Evolutionary conservation across 352 stramenopile genomes (phyloP), one percentile per base, ranked within the genome.

Genomic region (Phytophthora sojae): DNA sequence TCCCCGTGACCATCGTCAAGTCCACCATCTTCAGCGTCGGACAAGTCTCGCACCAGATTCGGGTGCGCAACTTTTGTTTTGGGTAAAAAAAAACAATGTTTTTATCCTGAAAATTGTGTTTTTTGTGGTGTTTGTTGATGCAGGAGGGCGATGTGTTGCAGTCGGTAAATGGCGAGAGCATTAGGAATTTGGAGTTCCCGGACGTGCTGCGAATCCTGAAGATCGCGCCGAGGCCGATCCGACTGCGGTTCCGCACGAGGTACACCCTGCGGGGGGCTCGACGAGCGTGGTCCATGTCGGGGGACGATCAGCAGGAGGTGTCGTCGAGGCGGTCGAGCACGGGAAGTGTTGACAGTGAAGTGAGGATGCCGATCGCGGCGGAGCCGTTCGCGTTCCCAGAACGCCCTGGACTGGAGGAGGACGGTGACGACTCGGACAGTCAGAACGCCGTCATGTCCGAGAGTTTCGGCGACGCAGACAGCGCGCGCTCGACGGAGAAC

Each of bases 381-480:
- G 79, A 21, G 12, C 42, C 73, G 26, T 89, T 88, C n/a, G 26
- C 79, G 30, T 63, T 80, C 15, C 74, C 59, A 0, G 73, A 75
- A 6, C 62, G 81, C 14, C 74, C 59, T 0, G 73, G 76, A 6
- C 62, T 83, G 12, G 73, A 83, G 9, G 77, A 88, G n/a, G 77
- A 91, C 51, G 65, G 66, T n/a, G 80, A 91, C 21, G 86, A 94
- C 50, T 74, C 83, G 12, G 84, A 91, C 52, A 92, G 85, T 53
- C 86, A 90, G 51, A 75, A 80, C 52, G 86, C 86, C 12, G 86
- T 94, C 56, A 80, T 89, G 54, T 94, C 86, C 0, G 86, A 94
- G 66, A 92, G 84, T 42, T 94, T 94, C 71, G 85, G 86, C 2
- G 86, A 94, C 50, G 86, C 79, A 2, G 83, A 94, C 70, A 94